Percentiles rank a stretch among this genome's conserved stretches.
phyloP scores from a whole-genome alignment of 805 yeast species.

The Ogataea methanolica region DNA sequence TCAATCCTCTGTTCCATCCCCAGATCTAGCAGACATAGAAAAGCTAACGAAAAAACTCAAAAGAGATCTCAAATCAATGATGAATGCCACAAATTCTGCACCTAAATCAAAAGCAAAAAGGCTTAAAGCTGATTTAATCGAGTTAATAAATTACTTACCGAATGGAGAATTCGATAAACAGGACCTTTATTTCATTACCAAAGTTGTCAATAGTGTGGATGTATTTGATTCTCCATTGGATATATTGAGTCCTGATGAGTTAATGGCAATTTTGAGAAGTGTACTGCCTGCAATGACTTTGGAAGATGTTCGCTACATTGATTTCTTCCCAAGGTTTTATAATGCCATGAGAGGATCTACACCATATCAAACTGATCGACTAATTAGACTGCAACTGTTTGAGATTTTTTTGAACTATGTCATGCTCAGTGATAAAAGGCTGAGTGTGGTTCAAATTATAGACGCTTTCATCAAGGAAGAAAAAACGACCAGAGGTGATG shows the following conservation, averaged over 20 bases:
- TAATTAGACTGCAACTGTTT: conserved; percentile 26
- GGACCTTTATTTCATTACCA: conserved; percentile 26
- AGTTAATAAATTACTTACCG: conserved; percentile 17
- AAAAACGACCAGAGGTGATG: conserved; percentile 6
- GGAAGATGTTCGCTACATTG: conserved; percentile 23
- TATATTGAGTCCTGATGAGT: conserved; percentile 17
- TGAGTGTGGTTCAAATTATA: conserved; percentile 19
- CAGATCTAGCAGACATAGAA: conserved; percentile 15
- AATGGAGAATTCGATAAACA: conserved; percentile 18
- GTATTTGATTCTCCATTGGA: conserved; percentile 21
- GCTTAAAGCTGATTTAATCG: conserved; percentile 16
- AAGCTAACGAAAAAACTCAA: conserved; percentile 8
- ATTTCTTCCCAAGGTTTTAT: conserved; percentile 33
- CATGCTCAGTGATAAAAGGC: conserved; percentile 25
- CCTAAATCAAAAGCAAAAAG: conserved; percentile 24
- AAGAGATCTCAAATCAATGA: conserved; percentile 22
- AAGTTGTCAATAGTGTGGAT: conserved; percentile 28
- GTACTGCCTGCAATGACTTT: conserved; percentile 25
- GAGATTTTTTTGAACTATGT: conserved; percentile 31
- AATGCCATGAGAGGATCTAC: conserved; percentile 24
- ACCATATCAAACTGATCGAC: conserved; percentile 15
- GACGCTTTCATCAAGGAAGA: conserved; percentile 28
- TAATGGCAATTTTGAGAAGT: conserved; percentile 19
- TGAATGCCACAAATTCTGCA: conserved; percentile 19
- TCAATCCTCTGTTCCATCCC: conserved; percentile 6